Evolutionary conservation across 805 yeast species (phyloP), one percentile per base, ranked within the genome.

Genomic region (Saturnispora hagleri): DNA sequence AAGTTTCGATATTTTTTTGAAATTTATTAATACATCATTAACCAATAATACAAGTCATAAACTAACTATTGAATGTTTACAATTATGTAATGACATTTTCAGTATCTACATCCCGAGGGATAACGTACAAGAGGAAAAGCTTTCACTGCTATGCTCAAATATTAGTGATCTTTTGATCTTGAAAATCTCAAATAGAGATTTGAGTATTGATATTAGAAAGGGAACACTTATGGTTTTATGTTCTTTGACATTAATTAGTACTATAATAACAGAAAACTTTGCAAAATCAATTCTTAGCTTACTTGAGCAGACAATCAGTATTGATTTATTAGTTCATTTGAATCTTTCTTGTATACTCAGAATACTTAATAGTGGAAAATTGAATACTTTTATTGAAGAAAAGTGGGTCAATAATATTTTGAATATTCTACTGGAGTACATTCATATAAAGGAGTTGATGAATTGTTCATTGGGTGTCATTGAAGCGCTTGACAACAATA

Each of bases 181-280:
- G 3, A 68, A 58, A 41, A 58, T 64, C 7, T 46, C 57, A 1
- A 58, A 63, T 15, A 68, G 64, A 47, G 62, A 73, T 27, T 59
- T 57, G 41, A 64, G 72, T 7, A 55, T 63, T 22, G 72, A 69
- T 43, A 63, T 68, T 5, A 60, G 72, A 27, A 61, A 60, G 48
- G 58, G 57, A 46, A 58, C 69, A 8, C 52, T 68, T 22, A 46
- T 33, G 7, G 55, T 62, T 31, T 50, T 66, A 6, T 56, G 61
- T 33, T 48, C 53, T 5, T 45, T 61, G 20, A 48, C 36, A 13
- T 12, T 47, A 7, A 31, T 28, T 13, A 40, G 10, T n/a, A 17
- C 13, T 3, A 20, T 17, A 26, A 41, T 42, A 10, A 15, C n/a
- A 5, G 20, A 9, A 9, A 36, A 22, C 7, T 49, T 26, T 49